These are phyloP conservation scores for Porphyridium purpureum DNA, from an alignment of 23 red algal species.

Conservation along the genomic window DNA sequence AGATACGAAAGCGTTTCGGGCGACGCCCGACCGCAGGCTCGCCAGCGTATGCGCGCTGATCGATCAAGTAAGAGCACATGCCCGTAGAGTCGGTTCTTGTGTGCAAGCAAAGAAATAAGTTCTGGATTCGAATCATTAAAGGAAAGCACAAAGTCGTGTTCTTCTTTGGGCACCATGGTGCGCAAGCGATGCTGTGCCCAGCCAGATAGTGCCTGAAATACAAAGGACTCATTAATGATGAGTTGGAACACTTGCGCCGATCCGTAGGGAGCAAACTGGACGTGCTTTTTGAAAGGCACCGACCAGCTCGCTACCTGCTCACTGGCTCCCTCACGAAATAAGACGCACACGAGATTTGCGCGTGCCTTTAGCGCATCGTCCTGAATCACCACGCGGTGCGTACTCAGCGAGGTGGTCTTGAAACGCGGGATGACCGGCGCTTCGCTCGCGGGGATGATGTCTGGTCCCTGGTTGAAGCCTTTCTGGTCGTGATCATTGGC, in stretches of 20 bases:
- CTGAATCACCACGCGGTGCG: neutral
- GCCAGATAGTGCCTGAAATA: neutral
- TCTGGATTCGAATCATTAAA: neutral
- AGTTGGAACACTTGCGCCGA: neutral
- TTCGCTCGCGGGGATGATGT: neutral
- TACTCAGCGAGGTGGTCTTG: neutral
- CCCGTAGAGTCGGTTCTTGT: neutral
- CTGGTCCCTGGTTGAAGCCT: no score
- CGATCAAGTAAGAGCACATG: neutral
- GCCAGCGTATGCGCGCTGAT: neutral
- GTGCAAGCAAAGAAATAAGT: neutral
- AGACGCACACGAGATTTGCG: neutral
- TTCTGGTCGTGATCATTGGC: no score
- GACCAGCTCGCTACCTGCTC: neutral
- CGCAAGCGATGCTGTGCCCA: neutral
- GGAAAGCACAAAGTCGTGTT: neutral
- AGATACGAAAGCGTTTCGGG: no score
- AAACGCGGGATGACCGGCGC: neutral
- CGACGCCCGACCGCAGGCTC: neutral
- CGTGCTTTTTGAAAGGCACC: no score
- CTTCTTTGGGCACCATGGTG: neutral
- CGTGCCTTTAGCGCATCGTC: neutral
- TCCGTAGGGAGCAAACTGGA: no score
- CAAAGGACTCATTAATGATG: neutral
- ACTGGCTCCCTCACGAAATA: neutral